phyloP scores from a whole-genome alignment of 345 rosid species.

The Citrus hindsii region DNA sequence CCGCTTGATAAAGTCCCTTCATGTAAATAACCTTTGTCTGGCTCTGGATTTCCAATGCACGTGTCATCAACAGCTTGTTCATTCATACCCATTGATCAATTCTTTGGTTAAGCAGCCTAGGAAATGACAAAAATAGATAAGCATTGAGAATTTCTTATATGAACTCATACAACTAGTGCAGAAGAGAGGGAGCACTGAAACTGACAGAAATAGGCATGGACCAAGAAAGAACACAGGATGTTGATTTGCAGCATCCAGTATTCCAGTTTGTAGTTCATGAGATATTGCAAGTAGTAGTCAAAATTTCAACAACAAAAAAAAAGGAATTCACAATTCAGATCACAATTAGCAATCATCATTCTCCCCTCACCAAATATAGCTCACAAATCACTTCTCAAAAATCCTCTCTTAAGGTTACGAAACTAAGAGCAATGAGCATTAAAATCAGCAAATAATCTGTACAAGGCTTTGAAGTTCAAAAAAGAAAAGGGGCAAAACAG shows the following conservation, averaged over 20 bases:
- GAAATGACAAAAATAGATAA: not conserved
- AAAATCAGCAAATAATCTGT: not conserved
- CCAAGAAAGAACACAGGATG: not conserved
- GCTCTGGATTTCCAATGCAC: constrained; percentile 1
- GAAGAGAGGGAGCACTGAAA: not conserved
- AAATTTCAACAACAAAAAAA: not conserved
- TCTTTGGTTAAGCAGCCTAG: constrained; percentile 15
- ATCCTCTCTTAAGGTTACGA: not conserved
- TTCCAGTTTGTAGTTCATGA: not conserved
- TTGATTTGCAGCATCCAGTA: not conserved
- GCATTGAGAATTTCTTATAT: not conserved
- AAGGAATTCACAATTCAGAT: not conserved
- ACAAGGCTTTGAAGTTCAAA: not conserved
- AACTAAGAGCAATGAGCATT: not conserved
- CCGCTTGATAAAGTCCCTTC: constrained; percentile 25
- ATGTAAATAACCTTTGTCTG: constrained; percentile 8
- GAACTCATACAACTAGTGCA: not conserved
- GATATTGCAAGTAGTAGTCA: not conserved
- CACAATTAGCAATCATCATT: not conserved
- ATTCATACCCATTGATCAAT: constrained; percentile 20
- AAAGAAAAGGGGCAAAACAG: not conserved
- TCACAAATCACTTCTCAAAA: not conserved
- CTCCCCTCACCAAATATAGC: not conserved
- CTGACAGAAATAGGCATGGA: not conserved
- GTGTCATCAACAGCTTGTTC: not conserved